Percentiles rank a stretch among this genome's conserved stretches.
phyloP scores from a whole-genome alignment of 495 filamentous ascomycete genomes.

The Hamigera avellanea region DNA sequence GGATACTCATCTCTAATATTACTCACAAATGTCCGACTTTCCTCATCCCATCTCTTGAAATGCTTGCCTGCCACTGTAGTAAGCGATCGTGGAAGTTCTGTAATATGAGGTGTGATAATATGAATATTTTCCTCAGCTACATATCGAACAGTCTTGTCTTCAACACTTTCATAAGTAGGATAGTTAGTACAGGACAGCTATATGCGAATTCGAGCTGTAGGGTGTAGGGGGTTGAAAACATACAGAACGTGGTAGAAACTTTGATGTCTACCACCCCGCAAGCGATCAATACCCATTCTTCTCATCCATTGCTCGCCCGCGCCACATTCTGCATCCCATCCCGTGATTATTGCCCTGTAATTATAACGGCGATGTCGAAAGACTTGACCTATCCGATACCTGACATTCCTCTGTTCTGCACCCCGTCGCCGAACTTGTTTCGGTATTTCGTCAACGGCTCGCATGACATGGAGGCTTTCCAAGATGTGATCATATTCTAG shows the following conservation, averaged over 20 bases:
- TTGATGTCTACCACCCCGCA: conserved; percentile 54
- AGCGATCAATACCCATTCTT: conserved; percentile 49
- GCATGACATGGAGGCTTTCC: conserved; percentile 45
- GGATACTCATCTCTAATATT: conserved; percentile 82
- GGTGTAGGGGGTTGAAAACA: no score
- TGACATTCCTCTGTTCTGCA: conserved; percentile 32
- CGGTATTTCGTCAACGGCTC: conserved; percentile 46
- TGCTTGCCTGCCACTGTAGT: conserved; percentile 67
- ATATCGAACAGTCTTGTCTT: conserved; percentile 59
- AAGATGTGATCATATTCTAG: conserved; percentile 33
- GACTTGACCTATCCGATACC: conserved; percentile 69
- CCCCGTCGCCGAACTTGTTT: conserved; percentile 40
- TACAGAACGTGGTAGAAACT: conserved; percentile 80
- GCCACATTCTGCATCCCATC: conserved; percentile 62
- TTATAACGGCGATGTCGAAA: conserved; percentile 73
- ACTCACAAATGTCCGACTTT: conserved; percentile 61
- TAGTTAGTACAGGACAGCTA: not conserved
- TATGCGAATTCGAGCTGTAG: not conserved
- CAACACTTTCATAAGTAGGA: conserved; percentile 38
- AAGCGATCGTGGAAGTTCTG: conserved; percentile 39
- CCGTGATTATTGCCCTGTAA: conserved; percentile 71
- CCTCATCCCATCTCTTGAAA: conserved; percentile 77
- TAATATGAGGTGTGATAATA: conserved; percentile 38
- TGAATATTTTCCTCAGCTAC: conserved; percentile 85
- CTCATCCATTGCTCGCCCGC: conserved; percentile 43